Conservation (phyloP, 179 eudicot genomes). For the Spergularia azorica region DNA sequence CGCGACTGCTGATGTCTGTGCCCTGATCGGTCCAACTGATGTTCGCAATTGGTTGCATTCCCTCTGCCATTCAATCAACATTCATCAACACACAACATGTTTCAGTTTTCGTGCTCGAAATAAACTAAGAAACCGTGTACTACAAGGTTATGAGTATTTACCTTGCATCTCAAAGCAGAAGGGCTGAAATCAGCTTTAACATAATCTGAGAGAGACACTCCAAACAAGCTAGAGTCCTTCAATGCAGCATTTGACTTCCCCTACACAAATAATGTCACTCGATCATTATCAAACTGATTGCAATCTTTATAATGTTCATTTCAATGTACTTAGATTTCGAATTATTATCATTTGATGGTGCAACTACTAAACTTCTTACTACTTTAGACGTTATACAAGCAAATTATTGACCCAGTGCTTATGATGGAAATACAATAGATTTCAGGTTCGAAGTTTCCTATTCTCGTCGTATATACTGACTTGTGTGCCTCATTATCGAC, state of each 20-base stretch:
- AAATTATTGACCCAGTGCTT: too few species aligned
- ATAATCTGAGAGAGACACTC: constrained; percentile 54
- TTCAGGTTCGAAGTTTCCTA: too few species aligned
- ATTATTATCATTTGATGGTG: too few species aligned
- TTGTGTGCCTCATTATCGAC: too few species aligned
- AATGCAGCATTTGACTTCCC: constrained; percentile 45
- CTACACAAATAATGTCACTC: constrained; percentile 26
- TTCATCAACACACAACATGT: background rate
- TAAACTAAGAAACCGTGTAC: too few species aligned
- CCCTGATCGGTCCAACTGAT: constrained; percentile 29
- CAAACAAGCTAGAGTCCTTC: constrained; percentile 61
- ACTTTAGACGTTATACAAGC: too few species aligned
- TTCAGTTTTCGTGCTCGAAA: background rate
- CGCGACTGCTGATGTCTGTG: constrained; percentile 42
- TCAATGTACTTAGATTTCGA: too few species aligned
- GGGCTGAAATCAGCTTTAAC: constrained; percentile 45
- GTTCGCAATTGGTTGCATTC: constrained; percentile 32
- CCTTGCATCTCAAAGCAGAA: constrained; percentile 52
- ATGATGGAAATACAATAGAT: too few species aligned
- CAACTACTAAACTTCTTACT: too few species aligned
- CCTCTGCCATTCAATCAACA: constrained; percentile 27
- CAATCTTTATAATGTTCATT: too few species aligned
- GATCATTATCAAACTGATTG: background rate
- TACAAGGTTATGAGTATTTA: constrained; percentile 3
- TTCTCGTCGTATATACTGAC: too few species aligned